Evolutionary conservation across 148 eudicot genomes (phyloP).

Genomic region (Silene uniflora): DNA sequence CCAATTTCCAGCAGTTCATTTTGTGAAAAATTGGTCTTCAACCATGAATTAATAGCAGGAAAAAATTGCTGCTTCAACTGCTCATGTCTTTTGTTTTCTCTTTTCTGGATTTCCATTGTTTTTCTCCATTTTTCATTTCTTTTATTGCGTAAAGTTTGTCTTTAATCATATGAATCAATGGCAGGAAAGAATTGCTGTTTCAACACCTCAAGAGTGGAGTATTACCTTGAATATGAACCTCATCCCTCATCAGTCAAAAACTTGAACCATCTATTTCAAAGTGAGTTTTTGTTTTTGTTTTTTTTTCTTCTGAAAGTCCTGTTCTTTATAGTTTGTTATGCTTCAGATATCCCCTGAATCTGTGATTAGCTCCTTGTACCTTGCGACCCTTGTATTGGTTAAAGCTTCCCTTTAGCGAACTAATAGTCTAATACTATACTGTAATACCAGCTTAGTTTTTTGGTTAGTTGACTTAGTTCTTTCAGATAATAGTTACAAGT

Average conservation of each 20-base stretch:
- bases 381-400: background rate
- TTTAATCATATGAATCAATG: constrained; percentile 8
- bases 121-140: background rate
- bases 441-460: background rate
- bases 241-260: constrained; percentile 91
- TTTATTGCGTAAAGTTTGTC: background rate
- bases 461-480: background rate
- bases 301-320: too few relatives aligned
- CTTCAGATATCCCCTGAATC: background rate
- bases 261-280: constrained; percentile 87
- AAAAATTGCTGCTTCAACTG: constrained; percentile 78
- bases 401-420: background rate
- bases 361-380: background rate
- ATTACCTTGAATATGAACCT: constrained; percentile 80
- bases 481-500: too few relatives aligned
- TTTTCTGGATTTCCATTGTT: background rate
- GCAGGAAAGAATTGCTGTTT: constrained; percentile 93
- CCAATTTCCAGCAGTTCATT: background rate
- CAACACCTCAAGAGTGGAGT: constrained; percentile 66
- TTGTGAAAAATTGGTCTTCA: background rate
- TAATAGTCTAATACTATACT: too few relatives aligned
- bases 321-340: background rate
- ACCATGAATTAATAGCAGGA: constrained; percentile 45
- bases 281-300: constrained; percentile 36
- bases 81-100: constrained; percentile 23